Base-by-base conservation (phyloP, 768 basidiomycete species). In the Trametes elegans region DNA sequence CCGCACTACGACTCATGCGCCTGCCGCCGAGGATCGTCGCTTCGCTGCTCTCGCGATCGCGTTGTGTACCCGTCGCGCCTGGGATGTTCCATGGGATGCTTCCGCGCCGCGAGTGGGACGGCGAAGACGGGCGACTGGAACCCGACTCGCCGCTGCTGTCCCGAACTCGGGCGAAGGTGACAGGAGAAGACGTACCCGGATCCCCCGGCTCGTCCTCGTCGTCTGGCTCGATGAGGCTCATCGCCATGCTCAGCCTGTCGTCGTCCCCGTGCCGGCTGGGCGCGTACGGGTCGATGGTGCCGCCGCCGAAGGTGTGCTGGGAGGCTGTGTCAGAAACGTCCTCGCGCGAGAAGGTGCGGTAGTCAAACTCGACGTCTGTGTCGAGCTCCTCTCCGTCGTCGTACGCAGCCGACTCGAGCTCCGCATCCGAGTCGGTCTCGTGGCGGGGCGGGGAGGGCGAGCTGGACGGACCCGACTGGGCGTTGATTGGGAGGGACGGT, bases 11-110 rank as follows among this genome's bases (percentile, higher is more conserved):
- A 63, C 84, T 87, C 19, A 79, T 78, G 18, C 84, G 74, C 49
- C 84, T 27, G 5, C 31, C 32, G 8, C 52, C 59, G 6, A 57
- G 78, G n/a, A 83, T 65, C 10, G 83, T 85, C 35, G 76, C 73
- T 31, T 81, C 65, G 62, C 81, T 84, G 53, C 77, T 79, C 64
- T 86, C 86, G 39, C 82, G 74, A 51, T 80, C 76, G 29, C 81
- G 75, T 31, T 65, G 62, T 16, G 55, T 21, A 32, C 32, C 47
- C 23, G 45, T 47, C 11, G 67, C 64, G 16, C 73, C 76, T 16
- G 83, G 79, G 11, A 85, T 84, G 36, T 76, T 74, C 71, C 85
- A 79, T n/a, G 86, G 84, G 14, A 80, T 62, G 61, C 84, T 87
- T 11, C 81, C 81, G 54, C 80, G 74, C 51, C 83, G 75, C 35